Evolutionary conservation across 495 filamentous ascomycete species (phyloP), one percentile per base, ranked within the genome.

Genomic region (Penicillium coffeae): DNA sequence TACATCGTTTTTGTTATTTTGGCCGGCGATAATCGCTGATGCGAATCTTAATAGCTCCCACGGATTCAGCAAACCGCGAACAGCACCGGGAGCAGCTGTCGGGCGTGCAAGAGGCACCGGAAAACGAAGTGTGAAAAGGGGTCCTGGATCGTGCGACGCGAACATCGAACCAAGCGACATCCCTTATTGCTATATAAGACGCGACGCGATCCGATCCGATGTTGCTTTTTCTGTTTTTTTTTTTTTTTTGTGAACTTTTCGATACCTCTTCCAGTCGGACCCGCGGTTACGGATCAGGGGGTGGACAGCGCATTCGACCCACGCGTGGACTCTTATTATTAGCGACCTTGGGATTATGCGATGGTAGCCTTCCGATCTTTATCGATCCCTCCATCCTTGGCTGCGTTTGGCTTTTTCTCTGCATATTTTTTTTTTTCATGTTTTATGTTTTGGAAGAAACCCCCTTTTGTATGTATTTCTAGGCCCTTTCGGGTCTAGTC

Each of bases 391-490:
- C 34, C 2, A 21, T 3, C 30, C 30, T 25, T 47, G 37, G 6
- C 21, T 48, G 32, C 14, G 38, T 48, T 42, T 13, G 27, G 21
- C 42, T 44, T 34, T 27, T 44, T 32, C 27, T 35, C 21, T 51
- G 41, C 48, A 51, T 51, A 44, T 38, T 25, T 39, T 38, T 34
- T 13, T 18, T 37, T 41, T 41, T 21, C 9, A 12, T 47, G 21
- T 20, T 21, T 47, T 47, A 7, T 18, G 15, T 6, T 18, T 13
- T 37, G 35, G 35, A 19, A 30, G 25, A 35, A 12, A 45, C 13
- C 12, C 42, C 30, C 20, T 25, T 49, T 45, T 53, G 54, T 57
- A 53, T 50, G 30, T 53, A 53, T 43, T 20, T 37, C n/a, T n/a
- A n/a, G 36, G 30, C 37, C 25, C 32, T 18, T 21, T 8, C 21